phyloP scores from a whole-genome alignment of 345 rosid species.

The Clarkia xantiana region DNA sequence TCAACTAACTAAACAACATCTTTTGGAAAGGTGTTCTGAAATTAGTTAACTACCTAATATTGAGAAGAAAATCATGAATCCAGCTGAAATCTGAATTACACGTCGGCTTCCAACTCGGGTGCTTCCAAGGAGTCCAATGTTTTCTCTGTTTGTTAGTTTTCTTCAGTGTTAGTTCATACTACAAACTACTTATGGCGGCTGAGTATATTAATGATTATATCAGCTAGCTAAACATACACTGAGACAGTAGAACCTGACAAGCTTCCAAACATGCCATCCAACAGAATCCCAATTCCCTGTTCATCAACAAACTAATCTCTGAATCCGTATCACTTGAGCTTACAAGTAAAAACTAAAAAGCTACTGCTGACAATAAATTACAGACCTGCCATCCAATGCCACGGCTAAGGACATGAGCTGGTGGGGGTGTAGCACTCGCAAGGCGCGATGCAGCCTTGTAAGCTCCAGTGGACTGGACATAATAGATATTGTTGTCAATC shows the following conservation, averaged over 20 bases:
- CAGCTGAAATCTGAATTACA: slow-evolving; percentile 89
- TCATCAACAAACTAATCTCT: too few species aligned
- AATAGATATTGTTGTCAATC: slow-evolving; percentile 1
- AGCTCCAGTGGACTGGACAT: slow-evolving; percentile 75
- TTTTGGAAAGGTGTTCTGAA: neutral
- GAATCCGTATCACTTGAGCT: neutral
- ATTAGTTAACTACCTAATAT: slow-evolving; percentile 72
- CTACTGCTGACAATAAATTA: neutral
- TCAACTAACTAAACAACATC: neutral
- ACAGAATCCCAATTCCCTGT: slow-evolving; percentile 75
- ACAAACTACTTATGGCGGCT: neutral
- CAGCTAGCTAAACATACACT: slow-evolving; percentile 33
- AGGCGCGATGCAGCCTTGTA: slow-evolving; percentile 91
- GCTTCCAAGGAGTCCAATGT: slow-evolving; percentile 90
- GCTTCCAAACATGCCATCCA: slow-evolving; percentile 80
- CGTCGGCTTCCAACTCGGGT: slow-evolving; percentile 95
- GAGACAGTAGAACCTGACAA: slow-evolving; percentile 72
- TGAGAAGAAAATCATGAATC: slow-evolving; percentile 97
- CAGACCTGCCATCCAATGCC: slow-evolving; percentile 90
- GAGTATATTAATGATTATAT: neutral
- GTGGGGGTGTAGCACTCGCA: slow-evolving; percentile 99
- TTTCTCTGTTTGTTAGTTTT: slow-evolving; percentile 44
- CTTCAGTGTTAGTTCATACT: neutral
- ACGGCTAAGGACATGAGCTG: slow-evolving; percentile 95
- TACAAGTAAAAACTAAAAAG: neutral